phyloP scores from a whole-genome alignment of 768 basidiomycete genomes.

The Scleroderma bovista region DNA sequence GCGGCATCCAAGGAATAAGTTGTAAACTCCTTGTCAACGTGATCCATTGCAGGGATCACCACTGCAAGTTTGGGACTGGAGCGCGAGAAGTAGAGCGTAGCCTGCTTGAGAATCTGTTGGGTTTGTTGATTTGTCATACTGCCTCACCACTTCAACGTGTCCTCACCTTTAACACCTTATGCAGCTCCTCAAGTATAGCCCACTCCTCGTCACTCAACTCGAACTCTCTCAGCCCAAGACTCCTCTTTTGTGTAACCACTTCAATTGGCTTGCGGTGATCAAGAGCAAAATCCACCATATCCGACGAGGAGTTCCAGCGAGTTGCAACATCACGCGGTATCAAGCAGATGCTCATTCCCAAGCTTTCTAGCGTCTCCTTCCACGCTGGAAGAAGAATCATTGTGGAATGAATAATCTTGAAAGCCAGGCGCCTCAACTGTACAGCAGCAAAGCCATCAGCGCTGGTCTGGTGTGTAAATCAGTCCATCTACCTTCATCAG shows the following conservation, averaged over 20 bases:
- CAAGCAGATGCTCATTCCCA: not conserved
- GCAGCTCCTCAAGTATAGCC: too few species aligned
- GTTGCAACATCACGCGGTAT: constrained; percentile 14
- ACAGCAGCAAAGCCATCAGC: too few species aligned
- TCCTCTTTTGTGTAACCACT: too few species aligned
- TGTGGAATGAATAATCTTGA: constrained; percentile 13
- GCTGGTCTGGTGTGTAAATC: too few species aligned
- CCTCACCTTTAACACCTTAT: too few species aligned
- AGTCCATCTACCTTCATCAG: not conserved
- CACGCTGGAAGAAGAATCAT: constrained; percentile 21
- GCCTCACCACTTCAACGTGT: too few species aligned
- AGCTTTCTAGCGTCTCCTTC: constrained; percentile 5
- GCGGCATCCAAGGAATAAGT: too few species aligned
- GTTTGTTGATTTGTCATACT: not conserved
- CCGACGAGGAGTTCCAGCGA: constrained; percentile 12
- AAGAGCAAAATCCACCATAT: constrained; percentile 16
- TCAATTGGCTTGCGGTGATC: not conserved
- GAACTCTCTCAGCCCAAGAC: too few species aligned
- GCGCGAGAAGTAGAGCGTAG: constrained; percentile 21
- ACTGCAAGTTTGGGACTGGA: constrained; percentile 17
- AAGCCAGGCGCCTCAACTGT: not conserved
- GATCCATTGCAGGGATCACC: constrained; percentile 24
- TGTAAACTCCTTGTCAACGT: constrained; percentile 18
- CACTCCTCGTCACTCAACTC: too few species aligned
- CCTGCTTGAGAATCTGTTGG: constrained; percentile 16